phyloP scores from a whole-genome alignment of 192 early-diverging fungal genomes.

The Podila clonocystis region DNA sequence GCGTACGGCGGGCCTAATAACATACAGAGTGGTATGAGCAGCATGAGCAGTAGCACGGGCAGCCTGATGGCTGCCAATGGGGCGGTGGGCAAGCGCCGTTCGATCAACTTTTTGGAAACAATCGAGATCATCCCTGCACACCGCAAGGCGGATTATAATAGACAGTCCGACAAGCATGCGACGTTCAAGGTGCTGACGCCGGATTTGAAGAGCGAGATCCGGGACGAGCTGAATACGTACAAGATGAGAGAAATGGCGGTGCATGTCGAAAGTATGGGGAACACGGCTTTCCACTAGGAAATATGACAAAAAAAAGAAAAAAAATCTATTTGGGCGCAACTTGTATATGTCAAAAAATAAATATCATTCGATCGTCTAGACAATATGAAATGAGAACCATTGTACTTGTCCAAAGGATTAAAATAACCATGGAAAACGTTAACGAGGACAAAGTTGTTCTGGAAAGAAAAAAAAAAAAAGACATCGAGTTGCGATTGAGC shows the following conservation, averaged over 20 bases:
- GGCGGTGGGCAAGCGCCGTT: not conserved
- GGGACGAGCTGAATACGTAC: slow-evolving; percentile 50
- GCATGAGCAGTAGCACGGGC: not conserved
- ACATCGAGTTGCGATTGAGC: no score
- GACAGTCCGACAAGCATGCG: slow-evolving; percentile 37
- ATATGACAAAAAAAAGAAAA: not conserved
- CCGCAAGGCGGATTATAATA: slow-evolving; percentile 38
- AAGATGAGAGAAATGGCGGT: slow-evolving; percentile 56
- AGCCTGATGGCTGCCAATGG: not conserved
- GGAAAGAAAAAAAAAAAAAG: no score
- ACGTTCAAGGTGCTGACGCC: slow-evolving; percentile 46
- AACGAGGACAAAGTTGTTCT: no score
- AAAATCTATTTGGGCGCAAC: not conserved
- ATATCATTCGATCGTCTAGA: no score
- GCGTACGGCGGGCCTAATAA: not conserved
- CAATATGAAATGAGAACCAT: no score
- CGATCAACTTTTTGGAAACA: slow-evolving; percentile 28
- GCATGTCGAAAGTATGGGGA: slow-evolving; percentile 49
- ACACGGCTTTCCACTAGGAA: slow-evolving; percentile 46
- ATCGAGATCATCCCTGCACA: slow-evolving; percentile 40
- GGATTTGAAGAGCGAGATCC: slow-evolving; percentile 39
- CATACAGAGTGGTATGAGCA: not conserved
- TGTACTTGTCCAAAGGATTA: no score
- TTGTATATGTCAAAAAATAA: no score
- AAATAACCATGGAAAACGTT: no score